Evolutionary conservation across 2,329 filamentous ascomycete genomes (phyloP), one percentile per base, ranked within the genome.

Genomic region (Colletotrichum limetticola): DNA sequence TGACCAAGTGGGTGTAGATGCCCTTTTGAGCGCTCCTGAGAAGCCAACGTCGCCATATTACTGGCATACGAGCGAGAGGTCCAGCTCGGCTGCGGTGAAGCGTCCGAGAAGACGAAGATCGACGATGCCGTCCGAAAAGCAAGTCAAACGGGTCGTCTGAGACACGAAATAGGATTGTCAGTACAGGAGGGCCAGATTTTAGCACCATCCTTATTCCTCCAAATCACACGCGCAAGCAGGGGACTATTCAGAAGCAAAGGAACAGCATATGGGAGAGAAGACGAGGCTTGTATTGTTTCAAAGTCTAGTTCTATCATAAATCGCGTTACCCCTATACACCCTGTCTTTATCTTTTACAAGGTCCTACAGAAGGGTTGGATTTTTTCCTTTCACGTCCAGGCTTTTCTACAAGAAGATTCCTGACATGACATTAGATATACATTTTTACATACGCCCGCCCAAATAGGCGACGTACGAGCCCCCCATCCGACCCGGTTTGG

Each of bases 231-330:
- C 11, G 11, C 32, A 35, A 35, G 32, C 4, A 30, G 28, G 7
- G 28, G 28, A 30, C 28, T 30, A 30, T 30, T 30, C 28, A 30
- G 28, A 30, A 30, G 8, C 28, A 30, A 30, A 8, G 1, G 8
- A 30, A 30, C 28, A 30, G 28, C 6, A 30, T 8, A 8, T 30
- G 28, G 22, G 70, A 72, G 70, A 72, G 70, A 71, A 67, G 68
- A 65, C 66, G 70, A 60, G 60, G 53, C 65, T 62, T 72, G 55
- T 65, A 72, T 72, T 70, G 35, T 60, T 70, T 70, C 30, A 72
- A 68, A 70, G 70, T 72, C 70, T 72, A 72, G 66, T 70, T 72
- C 59, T 65, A 72, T 70, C 70, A 72, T 72, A 35, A 70, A 65
- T 72, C 60, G 60, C 70, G 35, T 66, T 46, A 64, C 30, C 60